phyloP scores from a whole-genome alignment of 306 rosid genomes.

The Gastrolobium bilobum region DNA sequence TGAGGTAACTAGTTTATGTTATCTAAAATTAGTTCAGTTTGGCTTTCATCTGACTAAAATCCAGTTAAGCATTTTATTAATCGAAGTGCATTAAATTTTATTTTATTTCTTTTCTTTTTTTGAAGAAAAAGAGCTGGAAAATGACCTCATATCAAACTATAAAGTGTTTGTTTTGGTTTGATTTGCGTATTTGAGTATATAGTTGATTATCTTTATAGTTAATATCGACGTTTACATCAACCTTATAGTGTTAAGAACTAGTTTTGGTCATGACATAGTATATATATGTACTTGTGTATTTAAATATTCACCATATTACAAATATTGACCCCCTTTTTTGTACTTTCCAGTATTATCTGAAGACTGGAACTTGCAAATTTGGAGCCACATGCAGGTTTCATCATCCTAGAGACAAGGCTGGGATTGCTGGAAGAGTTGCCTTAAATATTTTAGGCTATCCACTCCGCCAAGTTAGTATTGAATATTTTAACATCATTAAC shows the following conservation, averaged over 20 bases:
- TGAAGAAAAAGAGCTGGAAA: no score
- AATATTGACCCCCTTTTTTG: constrained; percentile 43
- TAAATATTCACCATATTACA: constrained; percentile 17
- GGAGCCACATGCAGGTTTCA: constrained; percentile 99
- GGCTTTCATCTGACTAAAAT: constrained; percentile 25
- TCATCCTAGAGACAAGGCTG: constrained; percentile 97
- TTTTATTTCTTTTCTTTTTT: no score
- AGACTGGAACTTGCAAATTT: constrained; percentile 98
- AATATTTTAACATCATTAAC: constrained; percentile 30
- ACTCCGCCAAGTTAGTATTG: constrained; percentile 84
- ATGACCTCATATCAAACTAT: constrained; percentile 39
- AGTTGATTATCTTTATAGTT: neutral
- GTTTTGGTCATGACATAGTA: constrained; percentile 25
- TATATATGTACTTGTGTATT: constrained; percentile 21
- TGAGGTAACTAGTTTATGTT: constrained; percentile 15
- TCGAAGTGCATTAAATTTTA: neutral
- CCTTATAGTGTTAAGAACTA: constrained; percentile 4
- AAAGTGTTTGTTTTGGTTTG: constrained; percentile 19
- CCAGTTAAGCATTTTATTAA: constrained; percentile 11
- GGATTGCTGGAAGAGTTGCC: constrained; percentile 93
- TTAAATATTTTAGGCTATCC: constrained; percentile 94
- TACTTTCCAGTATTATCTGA: constrained; percentile 84
- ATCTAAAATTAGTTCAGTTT: constrained; percentile 20
- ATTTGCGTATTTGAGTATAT: constrained; percentile 7
- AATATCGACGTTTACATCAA: constrained; percentile 31